Evolutionary conservation across 2,329 filamentous ascomycete species (phyloP), one percentile per base, ranked within the genome.

Genomic region (Ceratocystis albifundus): DNA sequence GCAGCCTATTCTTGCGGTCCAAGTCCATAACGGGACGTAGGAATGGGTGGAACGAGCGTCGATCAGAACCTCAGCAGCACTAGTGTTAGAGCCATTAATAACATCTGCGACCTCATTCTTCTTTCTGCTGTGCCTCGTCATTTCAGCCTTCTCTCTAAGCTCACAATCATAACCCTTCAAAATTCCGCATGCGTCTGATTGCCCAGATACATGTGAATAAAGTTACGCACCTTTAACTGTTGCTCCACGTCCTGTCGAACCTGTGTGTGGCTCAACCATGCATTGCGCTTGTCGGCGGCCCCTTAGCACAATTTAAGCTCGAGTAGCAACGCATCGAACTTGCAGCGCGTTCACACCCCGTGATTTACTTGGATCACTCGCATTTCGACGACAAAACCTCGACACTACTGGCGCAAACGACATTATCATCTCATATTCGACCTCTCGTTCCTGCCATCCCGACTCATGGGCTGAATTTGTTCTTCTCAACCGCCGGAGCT

Each of bases 281-380:
- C 48, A 64, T 64, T 64, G 62, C 15, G 32, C 48, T 28, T 64
- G 45, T n/a, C 50, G 32, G 28, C 55, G 55, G 28, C 55, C 55
- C 55, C 55, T 59, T 59, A 59, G 55, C 55, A 36, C 55, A 59
- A 20, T 59, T 59, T 59, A 59, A 59, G 55, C 55, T 59, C 55
- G 25, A 30, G 55, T n/a, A 59, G 55, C 55, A 59, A 59, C 55
- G 55, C 55, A 59, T 59, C 55, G 25, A 59, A 59, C 32, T 30
- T 28, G 30, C 55, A 59, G 55, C 55, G 55, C 55, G 55, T 59
- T 20, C 8, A 59, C 12, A 36, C 28, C 55, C 55, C 36, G 12
- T 30, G 15, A 30, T 36, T 30, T 15, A 30, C 4, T 59, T 10
- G 28, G n/a, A 17, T 36, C 20, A 17, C 28, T 59, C 55, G 17